Percentiles rank a stretch among this genome's conserved stretches.
Conservation (phyloP, 2,329 filamentous ascomycete species). For the Eurotiales sp. region DNA sequence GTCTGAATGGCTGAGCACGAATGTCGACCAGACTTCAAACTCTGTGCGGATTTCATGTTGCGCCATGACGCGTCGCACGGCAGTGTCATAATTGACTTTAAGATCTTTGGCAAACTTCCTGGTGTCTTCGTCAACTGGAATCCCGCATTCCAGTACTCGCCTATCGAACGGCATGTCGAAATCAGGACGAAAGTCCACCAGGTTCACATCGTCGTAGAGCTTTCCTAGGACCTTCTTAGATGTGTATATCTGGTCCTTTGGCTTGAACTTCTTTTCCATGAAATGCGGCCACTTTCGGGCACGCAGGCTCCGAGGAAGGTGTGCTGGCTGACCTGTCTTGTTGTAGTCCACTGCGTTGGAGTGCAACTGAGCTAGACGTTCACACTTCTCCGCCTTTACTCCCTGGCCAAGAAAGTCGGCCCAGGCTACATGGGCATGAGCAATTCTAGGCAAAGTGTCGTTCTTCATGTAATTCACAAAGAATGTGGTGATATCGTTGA, state of each 20-base stretch:
- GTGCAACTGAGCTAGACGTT: slow-evolving; percentile 73
- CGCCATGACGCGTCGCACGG: slow-evolving; percentile 74
- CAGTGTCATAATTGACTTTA: slow-evolving; percentile 74
- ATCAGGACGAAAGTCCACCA: slow-evolving; percentile 67
- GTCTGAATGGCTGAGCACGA: slow-evolving; percentile 70
- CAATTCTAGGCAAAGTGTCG: slow-evolving; percentile 74
- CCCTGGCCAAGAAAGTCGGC: slow-evolving; percentile 63
- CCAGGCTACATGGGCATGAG: slow-evolving; percentile 73
- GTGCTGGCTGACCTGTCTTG: slow-evolving; percentile 78
- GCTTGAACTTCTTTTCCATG: slow-evolving; percentile 64
- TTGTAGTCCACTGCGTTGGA: slow-evolving; percentile 92
- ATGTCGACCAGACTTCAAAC: slow-evolving; percentile 88
- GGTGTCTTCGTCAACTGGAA: slow-evolving; percentile 51
- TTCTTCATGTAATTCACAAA: slow-evolving; percentile 94
- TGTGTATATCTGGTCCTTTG: slow-evolving; percentile 52
- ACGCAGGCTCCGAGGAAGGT: slow-evolving; percentile 59
- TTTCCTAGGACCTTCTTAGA: slow-evolving; percentile 72
- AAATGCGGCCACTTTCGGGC: slow-evolving; percentile 75
- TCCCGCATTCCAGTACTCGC: slow-evolving; percentile 63
- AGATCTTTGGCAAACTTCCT: slow-evolving; percentile 60
- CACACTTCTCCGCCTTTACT: slow-evolving; percentile 66
- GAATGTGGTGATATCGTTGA: slow-evolving; percentile 73
- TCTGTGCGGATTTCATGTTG: slow-evolving; percentile 81
- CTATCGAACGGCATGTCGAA: slow-evolving; percentile 71
- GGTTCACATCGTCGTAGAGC: slow-evolving; percentile 73